Evolutionary conservation across 1,284 basidiomycete genomes (phyloP).

Genomic region (Boletus austroedulis): DNA sequence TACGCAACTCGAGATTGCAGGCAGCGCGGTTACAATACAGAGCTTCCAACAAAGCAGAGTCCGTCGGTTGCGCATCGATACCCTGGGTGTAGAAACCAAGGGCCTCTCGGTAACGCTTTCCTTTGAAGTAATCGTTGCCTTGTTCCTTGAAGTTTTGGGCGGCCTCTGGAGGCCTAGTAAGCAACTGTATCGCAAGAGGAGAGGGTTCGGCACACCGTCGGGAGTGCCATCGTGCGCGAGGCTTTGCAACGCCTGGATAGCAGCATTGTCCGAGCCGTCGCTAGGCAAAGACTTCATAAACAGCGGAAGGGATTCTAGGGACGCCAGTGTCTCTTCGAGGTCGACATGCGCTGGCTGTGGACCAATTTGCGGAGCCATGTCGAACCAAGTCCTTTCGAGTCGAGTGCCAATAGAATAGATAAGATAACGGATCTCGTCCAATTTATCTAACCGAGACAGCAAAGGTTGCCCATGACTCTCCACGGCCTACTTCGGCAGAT

Average conservation of each 20-base stretch:
- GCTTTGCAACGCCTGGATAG: slow-evolving; percentile 82
- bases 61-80: slow-evolving; percentile 77
- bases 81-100: slow-evolving; percentile 88
- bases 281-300: slow-evolving; percentile 91
- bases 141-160: slow-evolving; percentile 93
- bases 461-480: not conserved
- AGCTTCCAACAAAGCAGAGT: slow-evolving; percentile 59
- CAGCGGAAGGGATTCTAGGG: slow-evolving; percentile 66
- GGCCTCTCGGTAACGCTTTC: slow-evolving; percentile 85
- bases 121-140: slow-evolving; percentile 91
- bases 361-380: slow-evolving; percentile 26
- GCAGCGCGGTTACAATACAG: slow-evolving; percentile 90
- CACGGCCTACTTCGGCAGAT: slow-evolving; percentile 2
- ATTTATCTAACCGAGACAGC: slow-evolving; percentile 13
- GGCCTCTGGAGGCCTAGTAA: slow-evolving; percentile 57
- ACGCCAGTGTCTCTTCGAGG: slow-evolving; percentile 46
- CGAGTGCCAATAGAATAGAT: slow-evolving; percentile 2
- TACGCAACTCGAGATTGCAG: slow-evolving; percentile 86
- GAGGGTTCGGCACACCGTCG: slow-evolving; percentile 68
- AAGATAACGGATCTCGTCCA: slow-evolving; percentile 19
- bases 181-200: not conserved
- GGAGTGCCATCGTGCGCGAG: slow-evolving; percentile 88
- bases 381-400: not conserved
- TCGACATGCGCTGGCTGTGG: slow-evolving; percentile 41
- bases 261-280: slow-evolving; percentile 58